These are phyloP conservation scores for Didymosphaeria variabile DNA, from an alignment of 2,329 filamentous ascomycete genomes.

Conservation along the genomic window DNA sequence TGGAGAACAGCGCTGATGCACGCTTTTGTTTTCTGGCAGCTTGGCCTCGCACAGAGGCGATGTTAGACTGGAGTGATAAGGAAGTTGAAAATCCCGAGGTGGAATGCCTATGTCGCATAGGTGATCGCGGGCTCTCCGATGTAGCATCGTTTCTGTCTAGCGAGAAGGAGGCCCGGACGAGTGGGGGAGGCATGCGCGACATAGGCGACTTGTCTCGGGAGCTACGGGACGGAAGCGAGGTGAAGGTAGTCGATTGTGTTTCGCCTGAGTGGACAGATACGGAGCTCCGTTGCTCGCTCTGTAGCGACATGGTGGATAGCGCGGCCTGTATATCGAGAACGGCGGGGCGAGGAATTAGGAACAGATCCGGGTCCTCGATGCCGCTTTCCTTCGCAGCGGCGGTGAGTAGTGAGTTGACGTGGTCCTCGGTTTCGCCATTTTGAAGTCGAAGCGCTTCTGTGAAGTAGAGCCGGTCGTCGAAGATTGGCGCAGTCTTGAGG, in stretches of 20 bases:
- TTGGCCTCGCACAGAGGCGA: slow-evolving; percentile 29
- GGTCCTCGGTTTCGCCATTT: slow-evolving; percentile 39
- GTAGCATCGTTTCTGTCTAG: slow-evolving; percentile 29
- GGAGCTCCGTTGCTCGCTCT: slow-evolving; percentile 44
- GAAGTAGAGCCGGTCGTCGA: slow-evolving; percentile 45
- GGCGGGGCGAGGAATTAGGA: slow-evolving; percentile 30
- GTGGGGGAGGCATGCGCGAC: slow-evolving; percentile 27
- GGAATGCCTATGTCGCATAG: slow-evolving; percentile 32
- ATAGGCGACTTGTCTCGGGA: slow-evolving; percentile 40
- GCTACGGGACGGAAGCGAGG: slow-evolving; percentile 44
- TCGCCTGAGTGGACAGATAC: slow-evolving; percentile 46
- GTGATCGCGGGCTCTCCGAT: slow-evolving; percentile 27
- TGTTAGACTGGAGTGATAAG: slow-evolving; percentile 33
- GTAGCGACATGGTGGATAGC: slow-evolving; percentile 41
- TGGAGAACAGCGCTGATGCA: slow-evolving; percentile 39
- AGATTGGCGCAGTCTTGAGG: slow-evolving; percentile 42
- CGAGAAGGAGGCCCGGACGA: slow-evolving; percentile 28
- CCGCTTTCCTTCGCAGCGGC: slow-evolving; percentile 40
- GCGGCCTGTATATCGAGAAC: slow-evolving; percentile 35
- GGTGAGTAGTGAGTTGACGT: slow-evolving; percentile 40
- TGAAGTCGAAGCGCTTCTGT: slow-evolving; percentile 42
- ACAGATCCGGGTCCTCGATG: slow-evolving; percentile 45
- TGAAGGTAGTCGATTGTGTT: slow-evolving; percentile 47
- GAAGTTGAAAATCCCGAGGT: slow-evolving; percentile 33
- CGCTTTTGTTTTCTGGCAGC: slow-evolving; percentile 37